Percentiles rank a stretch among this genome's conserved stretches.
Evolutionary conservation across 2,329 filamentous ascomycete species (phyloP).

Genomic region (Colletotrichum sansevieriae): DNA sequence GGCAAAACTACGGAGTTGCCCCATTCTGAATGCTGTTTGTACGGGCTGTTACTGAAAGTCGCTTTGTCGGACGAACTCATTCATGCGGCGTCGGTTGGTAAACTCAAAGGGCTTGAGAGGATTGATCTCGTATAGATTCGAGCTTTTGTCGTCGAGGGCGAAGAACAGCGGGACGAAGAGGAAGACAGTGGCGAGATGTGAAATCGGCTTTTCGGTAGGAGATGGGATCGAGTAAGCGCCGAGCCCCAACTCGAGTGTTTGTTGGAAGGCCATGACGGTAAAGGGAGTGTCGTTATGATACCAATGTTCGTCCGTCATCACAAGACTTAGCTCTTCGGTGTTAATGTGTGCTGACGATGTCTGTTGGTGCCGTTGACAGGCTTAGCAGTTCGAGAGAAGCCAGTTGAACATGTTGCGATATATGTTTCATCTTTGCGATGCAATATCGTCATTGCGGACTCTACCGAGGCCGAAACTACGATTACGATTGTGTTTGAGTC

Average conservation of each 20-base stretch:
- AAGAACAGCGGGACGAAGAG: constrained; percentile 18
- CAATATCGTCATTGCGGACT: neutral
- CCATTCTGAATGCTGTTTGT: constrained; percentile 21
- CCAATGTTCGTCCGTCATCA: neutral
- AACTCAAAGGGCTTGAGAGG: constrained; percentile 4
- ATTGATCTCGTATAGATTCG: constrained; percentile 4
- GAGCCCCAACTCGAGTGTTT: constrained; percentile 8
- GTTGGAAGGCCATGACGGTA: constrained; percentile 16
- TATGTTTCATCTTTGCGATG: neutral
- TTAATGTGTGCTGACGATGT: neutral
- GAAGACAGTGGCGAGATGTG: constrained; percentile 13
- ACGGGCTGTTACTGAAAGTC: constrained; percentile 14
- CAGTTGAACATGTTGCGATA: constrained; percentile 9
- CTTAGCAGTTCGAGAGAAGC: neutral
- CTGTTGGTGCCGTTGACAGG: neutral
- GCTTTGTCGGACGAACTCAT: constrained; percentile 16
- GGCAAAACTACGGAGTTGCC: constrained; percentile 22
- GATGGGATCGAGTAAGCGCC: constrained; percentile 21
- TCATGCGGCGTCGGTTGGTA: constrained; percentile 22
- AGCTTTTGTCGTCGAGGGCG: constrained; percentile 5
- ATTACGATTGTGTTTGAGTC: neutral
- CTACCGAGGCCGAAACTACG: constrained; percentile 11
- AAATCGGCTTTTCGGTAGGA: constrained; percentile 20
- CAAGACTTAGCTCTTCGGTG: neutral
- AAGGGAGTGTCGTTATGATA: neutral